Conservation (phyloP, 2,329 filamentous ascomycete species). For the Verticillium nonalfalfae region DNA sequence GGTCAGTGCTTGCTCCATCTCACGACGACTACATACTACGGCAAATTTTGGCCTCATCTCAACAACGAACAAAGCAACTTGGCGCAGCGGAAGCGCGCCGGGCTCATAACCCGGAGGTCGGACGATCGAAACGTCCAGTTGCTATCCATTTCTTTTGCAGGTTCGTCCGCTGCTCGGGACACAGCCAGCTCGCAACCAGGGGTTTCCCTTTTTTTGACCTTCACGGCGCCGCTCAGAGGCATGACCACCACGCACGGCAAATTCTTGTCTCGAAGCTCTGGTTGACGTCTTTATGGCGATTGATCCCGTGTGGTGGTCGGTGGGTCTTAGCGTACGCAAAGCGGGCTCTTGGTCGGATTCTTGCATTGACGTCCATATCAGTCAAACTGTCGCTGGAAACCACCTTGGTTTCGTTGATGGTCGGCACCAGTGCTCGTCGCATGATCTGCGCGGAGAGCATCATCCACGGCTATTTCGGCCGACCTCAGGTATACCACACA, state of each 20-base stretch:
- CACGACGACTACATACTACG: not conserved
- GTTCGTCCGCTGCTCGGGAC: not conserved
- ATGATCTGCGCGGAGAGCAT: too few relatives aligned
- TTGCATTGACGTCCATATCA: not conserved
- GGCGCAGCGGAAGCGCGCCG: conserved; percentile 3
- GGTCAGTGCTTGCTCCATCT: not conserved
- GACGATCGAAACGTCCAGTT: conserved; percentile 1
- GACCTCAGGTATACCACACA: too few relatives aligned
- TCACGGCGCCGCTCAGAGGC: too few relatives aligned
- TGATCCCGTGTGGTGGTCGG: too few relatives aligned
- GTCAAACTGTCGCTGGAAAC: not conserved
- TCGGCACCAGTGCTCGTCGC: not conserved
- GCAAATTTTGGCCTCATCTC: not conserved
- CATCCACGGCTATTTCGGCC: too few relatives aligned
- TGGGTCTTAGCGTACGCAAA: too few relatives aligned
- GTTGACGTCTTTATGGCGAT: too few relatives aligned
- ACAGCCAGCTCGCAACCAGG: not conserved
- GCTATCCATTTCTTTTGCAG: not conserved
- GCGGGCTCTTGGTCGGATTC: too few relatives aligned
- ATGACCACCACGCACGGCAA: too few relatives aligned
- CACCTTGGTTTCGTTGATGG: not conserved
- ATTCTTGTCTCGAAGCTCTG: too few relatives aligned
- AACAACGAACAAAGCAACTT: not conserved
- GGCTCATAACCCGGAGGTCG: conserved; percentile 3
- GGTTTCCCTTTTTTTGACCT: too few relatives aligned